A percentile compares a stretch with the other conserved stretches of the same genome.
phyloP scores from a whole-genome alignment of 805 yeast genomes.

The Lipomyces sp. region DNA sequence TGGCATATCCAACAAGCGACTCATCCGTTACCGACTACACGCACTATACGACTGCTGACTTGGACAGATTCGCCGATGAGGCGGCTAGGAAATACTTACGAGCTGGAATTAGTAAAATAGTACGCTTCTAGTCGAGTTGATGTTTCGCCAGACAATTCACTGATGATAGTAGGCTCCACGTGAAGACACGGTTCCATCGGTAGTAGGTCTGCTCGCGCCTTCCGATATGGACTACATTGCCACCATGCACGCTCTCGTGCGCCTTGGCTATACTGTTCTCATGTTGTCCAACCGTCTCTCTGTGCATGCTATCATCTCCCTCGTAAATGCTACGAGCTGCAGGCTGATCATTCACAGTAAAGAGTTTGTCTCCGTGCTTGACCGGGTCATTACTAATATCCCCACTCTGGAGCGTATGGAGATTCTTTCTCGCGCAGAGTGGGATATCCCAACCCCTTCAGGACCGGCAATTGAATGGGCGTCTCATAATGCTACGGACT shows the following conservation, averaged over 20 bases:
- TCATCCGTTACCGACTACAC: constrained; percentile 17
- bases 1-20: constrained; percentile 20
- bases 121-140: neutral
- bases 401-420: constrained; percentile 4
- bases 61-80: constrained; percentile 26
- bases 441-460: constrained; percentile 4
- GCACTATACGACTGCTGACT: constrained; percentile 18
- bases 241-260: constrained; percentile 21
- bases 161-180: constrained; percentile 13
- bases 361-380: neutral
- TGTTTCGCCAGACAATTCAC: too few species aligned
- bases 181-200: constrained; percentile 1
- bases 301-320: constrained; percentile 17
- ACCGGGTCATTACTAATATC: constrained; percentile 8
- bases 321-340: constrained; percentile 14
- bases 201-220: constrained; percentile 25
- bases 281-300: constrained; percentile 27
- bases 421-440: constrained; percentile 13
- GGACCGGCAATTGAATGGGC: constrained; percentile 12
- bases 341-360: constrained; percentile 8
- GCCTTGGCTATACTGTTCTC: constrained; percentile 28
- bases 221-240: constrained; percentile 25
- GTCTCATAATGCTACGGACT: constrained; percentile 11
- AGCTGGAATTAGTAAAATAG: constrained; percentile 15
- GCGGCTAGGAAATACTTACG: constrained; percentile 17